These are phyloP conservation scores for Fusarium avenaceum DNA, from an alignment of 2,329 filamentous ascomycete genomes.

Conservation along the genomic window DNA sequence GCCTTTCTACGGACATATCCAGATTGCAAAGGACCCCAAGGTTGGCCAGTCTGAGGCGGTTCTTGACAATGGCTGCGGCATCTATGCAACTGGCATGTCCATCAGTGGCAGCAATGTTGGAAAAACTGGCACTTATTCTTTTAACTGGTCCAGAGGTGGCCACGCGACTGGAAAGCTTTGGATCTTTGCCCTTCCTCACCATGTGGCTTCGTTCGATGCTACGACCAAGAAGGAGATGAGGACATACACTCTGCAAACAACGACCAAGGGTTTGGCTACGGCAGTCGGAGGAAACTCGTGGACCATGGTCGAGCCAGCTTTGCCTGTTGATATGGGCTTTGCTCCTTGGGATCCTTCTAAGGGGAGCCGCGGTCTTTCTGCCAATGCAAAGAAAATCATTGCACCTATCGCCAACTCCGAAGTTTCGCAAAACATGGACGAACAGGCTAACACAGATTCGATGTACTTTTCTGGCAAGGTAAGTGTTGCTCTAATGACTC, in stretches of 20 bases:
- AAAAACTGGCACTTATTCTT: conserved; percentile 76
- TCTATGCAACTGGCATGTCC: conserved; percentile 75
- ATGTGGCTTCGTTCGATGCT: conserved; percentile 79
- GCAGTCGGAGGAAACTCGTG: conserved; percentile 80
- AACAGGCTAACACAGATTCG: conserved; percentile 81
- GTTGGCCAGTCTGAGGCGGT: conserved; percentile 69
- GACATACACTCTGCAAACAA: conserved; percentile 77
- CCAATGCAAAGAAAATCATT: conserved; percentile 71
- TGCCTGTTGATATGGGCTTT: conserved; percentile 82
- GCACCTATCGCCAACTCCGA: conserved; percentile 76
- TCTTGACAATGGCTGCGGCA: conserved; percentile 82
- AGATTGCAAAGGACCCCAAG: conserved; percentile 82
- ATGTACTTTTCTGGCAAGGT: conserved; percentile 96
- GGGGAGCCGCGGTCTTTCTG: conserved; percentile 64
- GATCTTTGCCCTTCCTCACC: conserved; percentile 92
- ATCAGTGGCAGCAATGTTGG: conserved; percentile 74
- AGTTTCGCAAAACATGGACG: conserved; percentile 79
- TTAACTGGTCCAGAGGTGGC: conserved; percentile 81
- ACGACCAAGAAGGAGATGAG: conserved; percentile 64
- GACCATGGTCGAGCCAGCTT: conserved; percentile 80
- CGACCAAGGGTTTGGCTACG: conserved; percentile 85
- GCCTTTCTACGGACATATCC: conserved; percentile 82
- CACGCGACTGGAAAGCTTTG: conserved; percentile 71
- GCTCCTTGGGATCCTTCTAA: conserved; percentile 77
- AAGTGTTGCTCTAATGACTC: conserved; percentile 16